Percentiles rank a stretch among this genome's conserved stretches.
Evolutionary conservation across 345 rosid genomes (phyloP).

Genomic region (Eutrema heterophyllum): DNA sequence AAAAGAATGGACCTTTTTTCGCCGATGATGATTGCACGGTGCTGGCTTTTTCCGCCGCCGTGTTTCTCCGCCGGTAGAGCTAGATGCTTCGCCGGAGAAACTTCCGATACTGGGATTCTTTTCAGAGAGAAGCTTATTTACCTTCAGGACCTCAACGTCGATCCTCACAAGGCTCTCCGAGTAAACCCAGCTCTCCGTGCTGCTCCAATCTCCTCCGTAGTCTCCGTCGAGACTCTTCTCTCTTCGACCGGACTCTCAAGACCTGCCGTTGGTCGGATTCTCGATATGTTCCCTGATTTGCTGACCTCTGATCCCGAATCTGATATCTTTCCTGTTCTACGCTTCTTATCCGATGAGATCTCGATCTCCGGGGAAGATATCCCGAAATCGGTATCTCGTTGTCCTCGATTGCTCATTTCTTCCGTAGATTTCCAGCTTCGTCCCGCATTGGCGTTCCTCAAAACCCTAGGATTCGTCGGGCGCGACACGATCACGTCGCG

Average conservation of each 20-base stretch:
- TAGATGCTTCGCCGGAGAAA: conserved; percentile 25
- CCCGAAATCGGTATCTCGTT: conserved; percentile 57
- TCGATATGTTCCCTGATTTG: conserved; percentile 73
- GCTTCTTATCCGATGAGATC: conserved; percentile 63
- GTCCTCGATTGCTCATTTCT: conserved; percentile 57
- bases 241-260: conserved; percentile 61
- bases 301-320: conserved; percentile 59
- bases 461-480: conserved; percentile 53
- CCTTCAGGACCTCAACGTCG: conserved; percentile 57
- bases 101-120: conserved; percentile 52
- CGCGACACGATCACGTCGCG: conserved; percentile 38
- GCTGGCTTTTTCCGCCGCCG: conserved; percentile 18
- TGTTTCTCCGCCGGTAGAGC: conserved; percentile 13
- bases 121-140: conserved; percentile 69
- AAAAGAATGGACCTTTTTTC: neutral
- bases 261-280: conserved; percentile 59
- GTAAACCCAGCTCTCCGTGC: conserved; percentile 74
- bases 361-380: conserved; percentile 42
- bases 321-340: conserved; percentile 48
- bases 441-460: conserved; percentile 50
- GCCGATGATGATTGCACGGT: conserved; percentile 17
- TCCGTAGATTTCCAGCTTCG: conserved; percentile 52
- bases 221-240: conserved; percentile 54
- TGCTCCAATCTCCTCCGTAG: conserved; percentile 63
- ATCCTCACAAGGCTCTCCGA: conserved; percentile 63